phyloP scores from a whole-genome alignment of 2,329 filamentous ascomycete species.

The Stylonectria norvegica region DNA sequence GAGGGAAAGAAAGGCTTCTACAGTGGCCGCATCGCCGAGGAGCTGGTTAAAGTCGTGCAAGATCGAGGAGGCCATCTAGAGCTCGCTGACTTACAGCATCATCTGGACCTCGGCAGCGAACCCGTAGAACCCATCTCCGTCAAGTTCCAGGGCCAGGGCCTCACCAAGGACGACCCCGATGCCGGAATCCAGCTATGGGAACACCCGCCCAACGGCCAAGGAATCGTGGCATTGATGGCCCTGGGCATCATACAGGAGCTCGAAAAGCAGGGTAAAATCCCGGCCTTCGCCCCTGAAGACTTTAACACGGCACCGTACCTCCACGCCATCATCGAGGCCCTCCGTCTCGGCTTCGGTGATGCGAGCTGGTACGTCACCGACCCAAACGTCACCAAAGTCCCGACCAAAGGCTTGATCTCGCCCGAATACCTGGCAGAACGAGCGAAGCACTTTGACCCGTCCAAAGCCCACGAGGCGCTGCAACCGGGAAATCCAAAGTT shows the following conservation, averaged over 20 bases:
- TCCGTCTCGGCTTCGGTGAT: conserved; percentile 88
- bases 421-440: conserved; percentile 72
- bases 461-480: conserved; percentile 56
- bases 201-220: conserved; percentile 93
- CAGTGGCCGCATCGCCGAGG: conserved; percentile 75
- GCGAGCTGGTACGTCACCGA: conserved; percentile 88
- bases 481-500: conserved; percentile 60
- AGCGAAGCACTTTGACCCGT: conserved; percentile 54
- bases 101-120: conserved; percentile 66
- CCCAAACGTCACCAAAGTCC: conserved; percentile 68
- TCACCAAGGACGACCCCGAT: conserved; percentile 24
- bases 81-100: conserved; percentile 75
- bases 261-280: conserved; percentile 71
- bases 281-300: conserved; percentile 63
- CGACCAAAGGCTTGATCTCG: conserved; percentile 66
- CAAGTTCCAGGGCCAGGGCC: conserved; percentile 65
- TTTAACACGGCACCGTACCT: conserved; percentile 81
- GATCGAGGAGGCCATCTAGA: conserved; percentile 75
- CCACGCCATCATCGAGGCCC: conserved; percentile 81
- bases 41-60: conserved; percentile 72
- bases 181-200: conserved; percentile 83
- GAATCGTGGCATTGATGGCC: conserved; percentile 91
- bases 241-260: conserved; percentile 87
- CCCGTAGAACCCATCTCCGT: conserved; percentile 82
- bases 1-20: conserved; percentile 93